Evolutionary conservation across 768 basidiomycete genomes (phyloP), one percentile per base, ranked within the genome.

Genomic region (Dendrothele bispora): DNA sequence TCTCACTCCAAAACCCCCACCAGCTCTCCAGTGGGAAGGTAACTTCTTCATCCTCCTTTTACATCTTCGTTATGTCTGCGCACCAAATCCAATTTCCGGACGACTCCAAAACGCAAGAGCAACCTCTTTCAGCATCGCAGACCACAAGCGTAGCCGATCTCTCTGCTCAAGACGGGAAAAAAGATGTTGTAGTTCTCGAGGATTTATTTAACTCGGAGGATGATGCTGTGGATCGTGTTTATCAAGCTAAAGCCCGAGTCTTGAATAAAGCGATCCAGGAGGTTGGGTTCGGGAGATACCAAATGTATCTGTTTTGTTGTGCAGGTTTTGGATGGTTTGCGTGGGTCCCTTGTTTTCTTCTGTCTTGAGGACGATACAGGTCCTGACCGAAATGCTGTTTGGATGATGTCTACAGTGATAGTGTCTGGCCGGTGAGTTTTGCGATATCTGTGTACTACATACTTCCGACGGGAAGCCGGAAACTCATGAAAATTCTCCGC

Each of bases 291-390:
- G 83, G 84, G n/a, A 79, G 65, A 41, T 86, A 86, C 57, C 84
- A 84, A 64, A 79, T 77, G 70, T 66, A 69, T 48, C 60, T 88
- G 28, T 87, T 88, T 60, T 46, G 79, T 43, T 82, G 86, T 24
- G 75, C 84, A 15, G 86, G 84, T 2, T 86, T 88, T 64, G 86
- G 86, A 43, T 88, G 84, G 85, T 75, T 87, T 49, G 79, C 83
- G 84, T 86, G 61, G 62, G 83, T 71, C 15, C 11, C 20, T 14
- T 43, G 17, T 24, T 5, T 30, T 44, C 18, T 43, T n/a, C n/a
- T 17, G 39, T 4, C 32, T 36, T 35, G 6, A 48, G 26, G 12
- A 22, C 15, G 11, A 20, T 14, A 43, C 11, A 12, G 42, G 22
- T 42, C 21, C 28, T 7, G 4, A 42, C 7, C 8, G 10, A 1